Evolutionary conservation across 129 eudicot genomes (phyloP).

Genomic region (Flaveria trinervia): DNA sequence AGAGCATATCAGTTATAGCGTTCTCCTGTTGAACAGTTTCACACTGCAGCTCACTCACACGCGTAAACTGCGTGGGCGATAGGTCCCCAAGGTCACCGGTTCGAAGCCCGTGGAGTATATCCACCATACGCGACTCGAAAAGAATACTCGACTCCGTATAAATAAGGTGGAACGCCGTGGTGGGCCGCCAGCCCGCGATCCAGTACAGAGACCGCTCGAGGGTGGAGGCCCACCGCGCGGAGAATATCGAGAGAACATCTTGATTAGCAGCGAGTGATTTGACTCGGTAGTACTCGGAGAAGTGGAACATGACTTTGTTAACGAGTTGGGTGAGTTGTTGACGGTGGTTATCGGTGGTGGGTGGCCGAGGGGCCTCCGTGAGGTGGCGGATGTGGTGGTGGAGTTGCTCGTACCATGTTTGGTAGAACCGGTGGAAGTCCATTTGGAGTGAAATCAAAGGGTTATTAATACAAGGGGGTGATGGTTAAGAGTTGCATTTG

Average conservation of each 20-base stretch:
- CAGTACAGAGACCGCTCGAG: slow-evolving; percentile 71
- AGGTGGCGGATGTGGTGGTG: slow-evolving; percentile 51
- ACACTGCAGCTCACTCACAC: slow-evolving; percentile 77
- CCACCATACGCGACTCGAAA: slow-evolving; percentile 58
- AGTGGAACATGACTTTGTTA: slow-evolving; percentile 53
- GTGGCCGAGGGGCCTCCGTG: slow-evolving; percentile 40
- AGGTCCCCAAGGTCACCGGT: slow-evolving; percentile 81
- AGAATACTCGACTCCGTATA: slow-evolving; percentile 67
- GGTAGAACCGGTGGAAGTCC: slow-evolving; percentile 61
- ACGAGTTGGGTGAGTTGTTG: slow-evolving; percentile 45
- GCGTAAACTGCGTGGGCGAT: slow-evolving; percentile 58
- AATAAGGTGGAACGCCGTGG: slow-evolving; percentile 75
- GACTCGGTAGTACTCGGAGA: slow-evolving; percentile 62
- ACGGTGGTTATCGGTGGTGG: slow-evolving; percentile 45
- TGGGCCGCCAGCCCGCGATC: slow-evolving; percentile 93
- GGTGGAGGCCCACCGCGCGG: slow-evolving; percentile 68
- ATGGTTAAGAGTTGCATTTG: not conserved
- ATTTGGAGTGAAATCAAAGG: slow-evolving; percentile 11
- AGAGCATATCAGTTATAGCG: slow-evolving; percentile 54
- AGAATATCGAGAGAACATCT: slow-evolving; percentile 50
- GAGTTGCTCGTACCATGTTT: slow-evolving; percentile 71
- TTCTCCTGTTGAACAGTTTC: slow-evolving; percentile 70
- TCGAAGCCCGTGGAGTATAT: slow-evolving; percentile 54
- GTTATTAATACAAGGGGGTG: not conserved
- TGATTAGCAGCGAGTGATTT: slow-evolving; percentile 47